Conservation (phyloP, 169 alveolate species). For the Plasmodium knowlesi region DNA sequence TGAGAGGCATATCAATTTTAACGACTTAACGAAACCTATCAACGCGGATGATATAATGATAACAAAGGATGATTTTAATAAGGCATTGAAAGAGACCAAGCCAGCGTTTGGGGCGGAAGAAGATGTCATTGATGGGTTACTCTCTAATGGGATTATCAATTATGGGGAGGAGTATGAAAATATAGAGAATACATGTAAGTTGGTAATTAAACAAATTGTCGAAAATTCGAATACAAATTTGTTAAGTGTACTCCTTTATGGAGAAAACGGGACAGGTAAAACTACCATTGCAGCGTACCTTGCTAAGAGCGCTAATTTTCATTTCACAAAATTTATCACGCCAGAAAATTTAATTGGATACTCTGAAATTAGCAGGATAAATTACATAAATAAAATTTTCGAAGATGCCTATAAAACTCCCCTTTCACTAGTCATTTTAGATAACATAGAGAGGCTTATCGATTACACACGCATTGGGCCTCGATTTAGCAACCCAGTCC, state of each 20-base stretch:
- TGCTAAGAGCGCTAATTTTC: constrained; percentile 95
- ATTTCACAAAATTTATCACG: constrained; percentile 96
- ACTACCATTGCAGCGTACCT: constrained; percentile 98
- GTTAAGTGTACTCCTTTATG: constrained; percentile 94
- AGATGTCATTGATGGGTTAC: constrained; percentile 78
- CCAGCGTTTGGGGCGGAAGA: constrained; percentile 97
- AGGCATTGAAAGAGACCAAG: constrained; percentile 95
- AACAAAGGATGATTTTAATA: constrained; percentile 91
- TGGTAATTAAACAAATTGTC: constrained; percentile 83
- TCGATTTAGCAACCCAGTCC: constrained; percentile 94
- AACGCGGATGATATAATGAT: constrained; percentile 87
- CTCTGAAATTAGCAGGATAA: constrained; percentile 90
- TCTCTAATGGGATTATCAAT: constrained; percentile 92
- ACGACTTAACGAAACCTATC: constrained; percentile 85
- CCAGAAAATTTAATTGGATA: constrained; percentile 97
- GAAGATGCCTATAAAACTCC: constrained; percentile 99
- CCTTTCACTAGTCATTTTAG: constrained; percentile 94
- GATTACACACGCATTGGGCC: constrained; percentile 99
- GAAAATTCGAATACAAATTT: constrained; percentile 91
- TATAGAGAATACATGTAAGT: constrained; percentile 84
- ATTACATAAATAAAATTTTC: constrained; percentile 94
- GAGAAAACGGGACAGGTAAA: constrained; percentile 96
- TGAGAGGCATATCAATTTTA: constrained; percentile 90
- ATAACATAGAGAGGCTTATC: constrained; percentile 97
- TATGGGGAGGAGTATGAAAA: constrained; percentile 92